Evolutionary conservation across 2,329 filamentous ascomycete species (phyloP), one percentile per base, ranked within the genome.

Genomic region (Blastomyces emzantsi): DNA sequence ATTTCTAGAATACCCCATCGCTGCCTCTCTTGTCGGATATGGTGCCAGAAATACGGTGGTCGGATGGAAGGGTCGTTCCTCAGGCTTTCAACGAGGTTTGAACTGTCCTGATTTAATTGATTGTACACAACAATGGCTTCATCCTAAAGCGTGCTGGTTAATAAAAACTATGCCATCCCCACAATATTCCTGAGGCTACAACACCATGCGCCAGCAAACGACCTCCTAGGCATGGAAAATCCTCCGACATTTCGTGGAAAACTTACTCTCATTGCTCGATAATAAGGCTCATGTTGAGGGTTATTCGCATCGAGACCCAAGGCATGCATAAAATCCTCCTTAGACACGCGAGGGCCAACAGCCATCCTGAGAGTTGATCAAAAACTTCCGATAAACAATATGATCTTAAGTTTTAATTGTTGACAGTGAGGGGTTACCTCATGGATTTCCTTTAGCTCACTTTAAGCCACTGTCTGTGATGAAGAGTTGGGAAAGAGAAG

Each of bases 261-360:
- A 72, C 74, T 64, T 73, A 79, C 77, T 69, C 77, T 72, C 77
- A 79, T 79, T 54, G 76, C 76, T 62, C 75, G 72, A 66, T 79
- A 79, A 58, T 72, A 74, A 64, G 75, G 76, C 64, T 79, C 77
- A 69, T 78, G 74, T 63, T 77, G 75, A 28, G 75, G 73, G 65
- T 78, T 73, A 39, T 74, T 74, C 5, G 76, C 70, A 60, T 73
- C 74, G 15, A 79, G 70, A 45, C 74, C 75, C 55, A 79, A 68
- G 28, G 77, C 77, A 28, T 72, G 73, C 76, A 79, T 78, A 68
- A 79, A 79, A 65, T 79, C 77, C 61, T 79, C 77, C 65, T 79
- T 79, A 30, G 77, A 76, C 49, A 74, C 77, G 60, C 77, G 75
- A 54, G 77, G 77, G 33, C 77, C 77, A 62, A 77, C 76, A 17